Conservation (phyloP, 1,284 basidiomycete genomes). For the Leucoagaricus sp. region DNA sequence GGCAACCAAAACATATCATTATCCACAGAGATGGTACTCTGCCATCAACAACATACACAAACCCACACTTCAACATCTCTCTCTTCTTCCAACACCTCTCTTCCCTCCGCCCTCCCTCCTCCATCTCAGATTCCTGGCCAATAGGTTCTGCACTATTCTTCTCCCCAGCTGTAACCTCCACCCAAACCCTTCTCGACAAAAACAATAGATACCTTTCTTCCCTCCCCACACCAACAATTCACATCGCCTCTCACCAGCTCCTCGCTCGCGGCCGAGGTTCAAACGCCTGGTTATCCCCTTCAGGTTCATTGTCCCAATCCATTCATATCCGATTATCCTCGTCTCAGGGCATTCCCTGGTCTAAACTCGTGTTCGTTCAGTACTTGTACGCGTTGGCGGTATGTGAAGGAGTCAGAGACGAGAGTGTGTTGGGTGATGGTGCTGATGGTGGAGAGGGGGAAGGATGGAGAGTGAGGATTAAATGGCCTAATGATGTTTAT, state of each 20-base stretch:
- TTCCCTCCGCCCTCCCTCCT: slow-evolving; percentile 21
- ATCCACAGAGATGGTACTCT: slow-evolving; percentile 42
- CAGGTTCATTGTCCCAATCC: slow-evolving; percentile 89
- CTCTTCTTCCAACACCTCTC: slow-evolving; percentile 48
- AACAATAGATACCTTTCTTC: slow-evolving; percentile 74
- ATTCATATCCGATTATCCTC: slow-evolving; percentile 64
- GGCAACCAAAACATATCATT: slow-evolving; percentile 53
- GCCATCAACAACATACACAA: slow-evolving; percentile 44
- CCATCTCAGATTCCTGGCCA: slow-evolving; percentile 39
- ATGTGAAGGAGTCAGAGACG: slow-evolving; percentile 75
- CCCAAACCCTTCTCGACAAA: slow-evolving; percentile 83
- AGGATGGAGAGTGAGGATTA: slow-evolving; percentile 64
- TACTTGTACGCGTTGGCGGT: slow-evolving; percentile 92
- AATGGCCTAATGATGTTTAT: slow-evolving; percentile 99
- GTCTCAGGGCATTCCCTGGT: slow-evolving; percentile 17
- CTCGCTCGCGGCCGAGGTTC: slow-evolving; percentile 87
- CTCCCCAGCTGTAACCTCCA: slow-evolving; percentile 89
- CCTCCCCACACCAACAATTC: slow-evolving; percentile 78
- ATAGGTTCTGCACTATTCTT: slow-evolving; percentile 84
- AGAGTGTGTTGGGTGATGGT: slow-evolving; percentile 45
- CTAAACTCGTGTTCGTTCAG: slow-evolving; percentile 91
- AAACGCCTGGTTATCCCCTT: slow-evolving; percentile 93
- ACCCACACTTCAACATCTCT: slow-evolving; percentile 55
- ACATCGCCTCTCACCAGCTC: slow-evolving; percentile 87
- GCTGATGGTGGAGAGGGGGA: slow-evolving; percentile 43